Base-by-base conservation (phyloP, 78 protist species). In the Carpediemonas membranifera region DNA sequence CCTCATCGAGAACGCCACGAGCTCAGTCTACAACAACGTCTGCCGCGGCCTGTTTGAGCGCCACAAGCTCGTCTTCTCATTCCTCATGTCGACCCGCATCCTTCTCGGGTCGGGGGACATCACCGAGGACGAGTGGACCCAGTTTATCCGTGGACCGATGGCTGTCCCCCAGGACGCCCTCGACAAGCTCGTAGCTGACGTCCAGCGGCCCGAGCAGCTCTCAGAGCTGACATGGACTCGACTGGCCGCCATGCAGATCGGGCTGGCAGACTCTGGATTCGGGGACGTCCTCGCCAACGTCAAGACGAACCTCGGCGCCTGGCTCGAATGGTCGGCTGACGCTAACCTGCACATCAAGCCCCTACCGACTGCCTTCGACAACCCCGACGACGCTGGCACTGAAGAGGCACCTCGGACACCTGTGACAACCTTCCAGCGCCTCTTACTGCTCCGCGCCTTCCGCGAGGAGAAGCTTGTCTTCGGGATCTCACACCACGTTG, bases 31-130 rank as follows among this genome's bases (percentile, higher is more conserved):
- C 73, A 24, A n/a, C 7, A 43, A 41, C 78, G 76, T 78, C 18
- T 86, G 86, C 74, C 81, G 85, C 7, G 87, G 85, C 7, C 84
- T 90, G 35, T 90, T 87, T 53, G 92, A 44, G 30, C 36, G 25
- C 25, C 55, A 39, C 54, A 66, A 66, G 30, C 1, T 39, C 3
- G 2, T n/a, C n/a, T 47, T 66, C 16, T 1, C 71, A 15, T 66
- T 13, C 27, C 27, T 66, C 18, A 44, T 66, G n/a, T 11, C 33
- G n/a, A 7, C 35, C 18, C 11, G 7, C 18, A 9, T 39, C 36
- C n/a, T 5, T 7, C 36, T 43, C 24, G 16, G 13, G 58, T 36
- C 30, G 27, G 69, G 55, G 21, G 35, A 33, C 14, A 72, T 72
- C 35, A 27, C 25, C 44, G 59, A 9, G 24, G 25, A 35, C 18